Percentiles rank a stretch among this genome's conserved stretches.
phyloP scores from a whole-genome alignment of 2,329 filamentous ascomycete species.

The Xylaria sp. region DNA sequence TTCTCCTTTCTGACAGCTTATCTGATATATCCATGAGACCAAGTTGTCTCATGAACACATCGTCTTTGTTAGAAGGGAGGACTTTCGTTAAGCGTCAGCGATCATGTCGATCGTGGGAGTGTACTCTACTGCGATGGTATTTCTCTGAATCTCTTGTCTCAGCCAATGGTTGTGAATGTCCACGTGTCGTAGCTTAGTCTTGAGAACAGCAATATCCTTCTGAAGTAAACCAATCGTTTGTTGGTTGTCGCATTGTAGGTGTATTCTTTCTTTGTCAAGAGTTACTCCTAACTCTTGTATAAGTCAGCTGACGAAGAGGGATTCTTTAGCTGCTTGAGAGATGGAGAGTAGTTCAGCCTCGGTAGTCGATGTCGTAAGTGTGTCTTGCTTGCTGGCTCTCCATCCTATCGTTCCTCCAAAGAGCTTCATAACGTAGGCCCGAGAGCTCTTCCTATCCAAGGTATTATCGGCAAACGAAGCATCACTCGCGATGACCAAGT shows the following conservation, averaged over 20 bases:
- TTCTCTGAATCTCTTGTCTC: neutral
- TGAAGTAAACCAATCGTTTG: neutral
- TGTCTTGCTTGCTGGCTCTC: constrained; percentile 5
- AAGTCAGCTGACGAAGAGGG: neutral
- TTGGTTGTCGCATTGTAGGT: constrained; percentile 1
- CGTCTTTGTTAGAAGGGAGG: neutral
- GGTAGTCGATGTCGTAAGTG: neutral
- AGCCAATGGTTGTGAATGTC: constrained; percentile 7
- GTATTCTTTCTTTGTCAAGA: neutral
- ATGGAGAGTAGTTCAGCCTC: constrained; percentile 3
- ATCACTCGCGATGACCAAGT: neutral
- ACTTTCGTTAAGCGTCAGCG: neutral
- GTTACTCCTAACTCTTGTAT: neutral
- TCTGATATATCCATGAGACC: too few relatives aligned
- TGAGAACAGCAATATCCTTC: neutral
- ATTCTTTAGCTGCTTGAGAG: constrained; percentile 4
- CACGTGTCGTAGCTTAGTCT: neutral
- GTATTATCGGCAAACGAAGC: constrained; percentile 3
- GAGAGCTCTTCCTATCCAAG: constrained; percentile 5
- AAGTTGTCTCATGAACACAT: too few relatives aligned
- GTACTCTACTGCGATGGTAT: neutral
- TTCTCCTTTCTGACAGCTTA: too few relatives aligned
- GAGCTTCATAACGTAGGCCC: constrained; percentile 2
- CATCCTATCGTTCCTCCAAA: constrained; percentile 4
- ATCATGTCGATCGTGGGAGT: neutral